Evolutionary conservation across 1,284 basidiomycete genomes (phyloP).

Genomic region (Apiotrichum veenhuisii): DNA sequence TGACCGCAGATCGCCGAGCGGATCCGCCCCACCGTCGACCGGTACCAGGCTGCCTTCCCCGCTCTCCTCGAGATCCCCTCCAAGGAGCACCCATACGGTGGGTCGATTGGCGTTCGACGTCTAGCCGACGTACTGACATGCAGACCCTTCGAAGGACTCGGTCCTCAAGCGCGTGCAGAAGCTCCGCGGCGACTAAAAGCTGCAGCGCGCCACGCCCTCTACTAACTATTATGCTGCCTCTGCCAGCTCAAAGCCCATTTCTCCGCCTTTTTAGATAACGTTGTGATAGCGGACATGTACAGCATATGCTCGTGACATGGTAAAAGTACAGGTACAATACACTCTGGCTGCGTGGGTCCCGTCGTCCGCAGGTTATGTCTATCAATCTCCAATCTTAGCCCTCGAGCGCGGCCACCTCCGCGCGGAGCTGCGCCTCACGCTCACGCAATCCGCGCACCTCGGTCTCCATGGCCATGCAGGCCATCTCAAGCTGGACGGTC

Average conservation of each 20-base stretch:
- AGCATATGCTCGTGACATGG: conserved; percentile 19
- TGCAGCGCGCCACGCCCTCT: neutral
- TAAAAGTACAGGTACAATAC: conserved; percentile 8
- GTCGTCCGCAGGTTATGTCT: neutral
- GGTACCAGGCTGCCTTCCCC: conserved; percentile 93
- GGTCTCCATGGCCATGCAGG: conserved; percentile 44
- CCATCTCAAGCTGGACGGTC: conserved; percentile 49
- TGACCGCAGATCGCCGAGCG: conserved; percentile 79
- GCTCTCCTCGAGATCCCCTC: conserved; percentile 91
- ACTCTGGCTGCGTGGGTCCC: neutral
- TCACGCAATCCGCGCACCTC: conserved; percentile 41
- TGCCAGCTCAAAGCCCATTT: neutral
- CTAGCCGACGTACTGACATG: conserved; percentile 1
- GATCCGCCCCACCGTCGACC: conserved; percentile 91
- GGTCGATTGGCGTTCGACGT: conserved; percentile 19
- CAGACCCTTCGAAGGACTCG: conserved; percentile 95
- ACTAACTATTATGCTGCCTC: neutral
- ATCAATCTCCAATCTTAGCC: neutral
- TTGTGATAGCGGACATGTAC: conserved; percentile 21
- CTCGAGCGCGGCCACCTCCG: conserved; percentile 40
- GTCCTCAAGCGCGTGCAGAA: conserved; percentile 97
- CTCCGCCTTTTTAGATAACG: neutral
- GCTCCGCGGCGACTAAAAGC: conserved; percentile 71
- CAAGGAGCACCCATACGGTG: conserved; percentile 74
- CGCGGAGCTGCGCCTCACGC: conserved; percentile 36